These are phyloP conservation scores for Tolypocladium endophyticum DNA, from an alignment of 2,329 filamentous ascomycete species.

Conservation along the genomic window DNA sequence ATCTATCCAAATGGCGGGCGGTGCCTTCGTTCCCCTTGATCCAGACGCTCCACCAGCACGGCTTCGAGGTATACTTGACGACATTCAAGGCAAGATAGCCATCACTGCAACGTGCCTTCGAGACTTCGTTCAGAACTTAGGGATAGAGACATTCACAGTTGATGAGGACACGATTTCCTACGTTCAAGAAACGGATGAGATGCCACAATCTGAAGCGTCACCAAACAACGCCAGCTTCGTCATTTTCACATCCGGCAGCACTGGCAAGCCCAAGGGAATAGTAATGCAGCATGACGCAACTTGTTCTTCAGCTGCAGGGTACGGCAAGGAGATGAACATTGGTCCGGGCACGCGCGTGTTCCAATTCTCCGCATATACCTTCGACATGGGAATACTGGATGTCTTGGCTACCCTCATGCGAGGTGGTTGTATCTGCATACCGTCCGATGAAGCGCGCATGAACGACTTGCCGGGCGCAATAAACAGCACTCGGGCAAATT, in stretches of 20 bases:
- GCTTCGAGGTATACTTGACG: background rate
- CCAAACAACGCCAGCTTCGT: background rate
- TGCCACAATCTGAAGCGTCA: background rate
- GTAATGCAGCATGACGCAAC: background rate
- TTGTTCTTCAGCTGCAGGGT: conserved; percentile 1
- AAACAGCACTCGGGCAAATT: background rate
- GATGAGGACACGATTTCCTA: background rate
- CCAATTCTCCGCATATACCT: conserved; percentile 10
- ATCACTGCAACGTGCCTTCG: background rate
- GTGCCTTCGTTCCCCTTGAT: conserved; percentile 8
- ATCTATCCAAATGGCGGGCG: conserved; percentile 1
- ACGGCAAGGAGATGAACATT: conserved; percentile 2
- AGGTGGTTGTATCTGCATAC: conserved; percentile 8
- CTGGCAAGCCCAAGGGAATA: conserved; percentile 38
- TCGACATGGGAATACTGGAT: conserved; percentile 8
- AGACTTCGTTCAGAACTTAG: background rate
- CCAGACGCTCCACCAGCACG: background rate
- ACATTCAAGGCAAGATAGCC: background rate
- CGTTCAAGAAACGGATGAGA: background rate
- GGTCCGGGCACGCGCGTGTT: conserved; percentile 5
- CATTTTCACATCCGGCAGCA: conserved; percentile 47
- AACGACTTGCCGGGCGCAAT: conserved; percentile 7
- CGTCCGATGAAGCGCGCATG: conserved; percentile 5
- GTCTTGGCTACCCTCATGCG: conserved; percentile 6
- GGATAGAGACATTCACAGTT: background rate